Evolutionary conservation across 805 yeast genomes (phyloP).

Genomic region (Pichia rugopelliculosa): DNA sequence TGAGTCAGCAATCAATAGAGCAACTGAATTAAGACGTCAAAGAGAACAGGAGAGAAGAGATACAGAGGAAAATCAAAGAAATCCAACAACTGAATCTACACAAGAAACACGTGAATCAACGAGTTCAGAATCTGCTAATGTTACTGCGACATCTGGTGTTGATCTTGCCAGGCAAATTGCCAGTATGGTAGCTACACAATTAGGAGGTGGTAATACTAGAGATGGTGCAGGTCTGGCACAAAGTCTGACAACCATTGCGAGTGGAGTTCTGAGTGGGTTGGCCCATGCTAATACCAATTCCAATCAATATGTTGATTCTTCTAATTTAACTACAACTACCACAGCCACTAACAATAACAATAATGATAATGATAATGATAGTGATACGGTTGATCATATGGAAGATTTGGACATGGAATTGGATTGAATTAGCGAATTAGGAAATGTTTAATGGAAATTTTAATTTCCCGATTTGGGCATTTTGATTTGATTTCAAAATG

Average conservation of each 20-base stretch:
- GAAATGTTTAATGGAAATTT: background rate
- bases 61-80: background rate
- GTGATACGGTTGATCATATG: background rate
- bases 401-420: constrained; percentile 8
- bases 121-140: background rate
- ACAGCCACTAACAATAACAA: background rate
- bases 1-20: constrained; percentile 7
- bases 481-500: too few species aligned
- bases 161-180: constrained; percentile 11
- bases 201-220: background rate
- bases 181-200: constrained; percentile 6
- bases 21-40: constrained; percentile 3
- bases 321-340: too few species aligned
- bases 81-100: background rate
- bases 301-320: too few species aligned
- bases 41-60: background rate
- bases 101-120: background rate
- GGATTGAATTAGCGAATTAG: constrained; percentile 1
- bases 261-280: constrained; percentile 3
- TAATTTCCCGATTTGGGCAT: background rate
- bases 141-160: background rate
- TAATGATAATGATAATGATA: background rate
- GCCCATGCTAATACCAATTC: background rate
- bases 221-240: constrained; percentile 4
- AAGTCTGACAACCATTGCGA: constrained; percentile 1